Evolutionary conservation across 23 red algal genomes (phyloP), one percentile per base, ranked within the genome.

Genomic region (Gracilaria domingensis): DNA sequence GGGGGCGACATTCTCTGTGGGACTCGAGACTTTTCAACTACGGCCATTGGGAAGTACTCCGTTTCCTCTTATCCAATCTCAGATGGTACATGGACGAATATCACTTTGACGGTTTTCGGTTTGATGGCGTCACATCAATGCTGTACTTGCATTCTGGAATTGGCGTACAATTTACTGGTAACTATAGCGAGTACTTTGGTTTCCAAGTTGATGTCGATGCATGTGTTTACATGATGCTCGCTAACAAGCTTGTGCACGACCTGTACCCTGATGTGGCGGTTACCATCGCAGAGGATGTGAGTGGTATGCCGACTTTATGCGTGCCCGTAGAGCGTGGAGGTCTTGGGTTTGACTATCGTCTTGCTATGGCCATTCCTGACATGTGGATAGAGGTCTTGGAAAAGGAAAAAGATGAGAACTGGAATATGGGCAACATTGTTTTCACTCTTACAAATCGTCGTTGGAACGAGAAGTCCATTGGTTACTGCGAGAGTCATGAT

Each of bases 31-130:
- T 93, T 24, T 99, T 99, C 93, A 93, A 99, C 72, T 99, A 99
- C 81, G 94, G 94, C 6, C 94, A 95, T 48, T 99, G 97, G 97
- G 97, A 99, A 65, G 97, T 99, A 38, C 51, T 99, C 9, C 94
- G 97, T 42, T 99, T 99, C 61, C 59, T 99, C 40, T 88, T 99
- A 24, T 91, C 84, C 80, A 99, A 99, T 51, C 79, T 96, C 42
- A 89, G 97, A 39, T 99, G 94, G 94, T 99, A 89, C 50, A 90
- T 99, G 79, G 97, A 99, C 40, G 97, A 99, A 79, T 99, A 96
- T 82, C 97, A 96, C 82, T 99, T 99, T 88, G 97, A 99, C 84
- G 97, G 97, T 23, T 99, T 99, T 82, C 94, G 97, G 71, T 99
- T 99, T 91, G 97, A 99, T 64, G 97, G 97, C 0, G 94, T 99